Evolutionary conservation across 495 filamentous ascomycete species (phyloP), one percentile per base, ranked within the genome.

Genomic region (Ascobolus immersus): DNA sequence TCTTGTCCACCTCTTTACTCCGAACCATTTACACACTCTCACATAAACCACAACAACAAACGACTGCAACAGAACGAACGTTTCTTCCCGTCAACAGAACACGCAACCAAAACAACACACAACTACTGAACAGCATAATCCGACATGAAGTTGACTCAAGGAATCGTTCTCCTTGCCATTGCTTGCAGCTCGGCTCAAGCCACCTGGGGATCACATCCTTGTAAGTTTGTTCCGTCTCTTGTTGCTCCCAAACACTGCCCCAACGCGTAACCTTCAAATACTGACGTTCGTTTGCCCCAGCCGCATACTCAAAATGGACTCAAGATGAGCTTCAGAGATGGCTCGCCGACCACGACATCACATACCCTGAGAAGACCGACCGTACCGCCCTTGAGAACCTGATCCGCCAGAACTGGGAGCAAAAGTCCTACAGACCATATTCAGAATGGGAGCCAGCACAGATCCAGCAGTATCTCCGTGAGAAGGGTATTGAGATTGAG

Each of bases 291-390:
- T 7, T 35, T 29, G 39, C 29, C 30, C 17, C 26, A 40, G 17
- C 47, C 91, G 86, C 71, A 4, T 96, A 94, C 64, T 92, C 93
- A 59, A 93, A 84, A 51, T 96, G 86, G 86, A 84, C 94, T 50
- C 72, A 93, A 58, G 91, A 78, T 5, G 86, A 96, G 60, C 66
- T 96, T 8, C 84, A 96, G 59, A 65, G 86, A 45, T 96, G 86
- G 86, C 73, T 96, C 37, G 77, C 76, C 17, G 86, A 96, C 44
- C 69, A 96, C 55, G 66, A 89, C 52, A 65, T 96, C 36, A 78
- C 81, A 5, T 80, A 82, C 45, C 73, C 79, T 17, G 69, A 64
- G 4, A 71, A 76, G 11, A 72, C 79, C n/a, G 78, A 86, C 48
- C 76, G 79, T 45, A 78, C 73, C 39, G 71, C 82, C 34, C 71